Percentiles rank a stretch among this genome's conserved stretches.
Conservation (phyloP, 768 basidiomycete genomes). For the Mycena leptocephala region DNA sequence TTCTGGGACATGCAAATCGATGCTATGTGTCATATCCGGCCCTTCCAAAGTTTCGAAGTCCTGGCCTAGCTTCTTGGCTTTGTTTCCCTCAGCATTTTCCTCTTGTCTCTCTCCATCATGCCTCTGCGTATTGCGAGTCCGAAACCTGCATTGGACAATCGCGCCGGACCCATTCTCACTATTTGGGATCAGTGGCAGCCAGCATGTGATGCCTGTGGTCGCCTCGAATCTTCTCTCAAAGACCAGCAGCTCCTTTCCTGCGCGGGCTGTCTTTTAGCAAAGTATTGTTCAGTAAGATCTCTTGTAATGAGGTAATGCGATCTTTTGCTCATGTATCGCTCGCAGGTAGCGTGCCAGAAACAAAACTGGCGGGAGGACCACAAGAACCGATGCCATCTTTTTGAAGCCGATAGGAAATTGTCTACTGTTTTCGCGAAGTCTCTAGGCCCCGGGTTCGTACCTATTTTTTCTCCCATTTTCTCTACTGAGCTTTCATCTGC, state of each 20-base stretch:
- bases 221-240: not conserved
- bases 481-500: not conserved
- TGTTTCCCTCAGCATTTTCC: too few species aligned
- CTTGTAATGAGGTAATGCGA: not conserved
- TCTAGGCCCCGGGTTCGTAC: constrained; percentile 8
- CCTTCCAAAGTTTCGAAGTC: too few species aligned
- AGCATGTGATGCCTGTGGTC: constrained; percentile 6
- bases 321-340: not conserved
- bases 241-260: not conserved
- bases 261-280: constrained; percentile 2
- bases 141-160: not conserved
- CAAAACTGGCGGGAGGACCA: not conserved
- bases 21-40: too few species aligned
- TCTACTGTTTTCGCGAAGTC: constrained; percentile 11
- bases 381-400: constrained; percentile 16
- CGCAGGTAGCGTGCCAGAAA: constrained; percentile 2
- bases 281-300: constrained; percentile 5
- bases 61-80: too few species aligned
- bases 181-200: constrained; percentile 12
- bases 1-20: too few species aligned
- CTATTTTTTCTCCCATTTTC: not conserved
- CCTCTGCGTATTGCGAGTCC: not conserved
- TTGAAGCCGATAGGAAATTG: constrained; percentile 12
- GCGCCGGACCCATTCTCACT: not conserved
- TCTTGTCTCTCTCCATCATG: not conserved